Percentiles rank a stretch among this genome's conserved stretches.
Evolutionary conservation across 2,329 filamentous ascomycete genomes (phyloP).

Genomic region (Diplocarpon rosae): DNA sequence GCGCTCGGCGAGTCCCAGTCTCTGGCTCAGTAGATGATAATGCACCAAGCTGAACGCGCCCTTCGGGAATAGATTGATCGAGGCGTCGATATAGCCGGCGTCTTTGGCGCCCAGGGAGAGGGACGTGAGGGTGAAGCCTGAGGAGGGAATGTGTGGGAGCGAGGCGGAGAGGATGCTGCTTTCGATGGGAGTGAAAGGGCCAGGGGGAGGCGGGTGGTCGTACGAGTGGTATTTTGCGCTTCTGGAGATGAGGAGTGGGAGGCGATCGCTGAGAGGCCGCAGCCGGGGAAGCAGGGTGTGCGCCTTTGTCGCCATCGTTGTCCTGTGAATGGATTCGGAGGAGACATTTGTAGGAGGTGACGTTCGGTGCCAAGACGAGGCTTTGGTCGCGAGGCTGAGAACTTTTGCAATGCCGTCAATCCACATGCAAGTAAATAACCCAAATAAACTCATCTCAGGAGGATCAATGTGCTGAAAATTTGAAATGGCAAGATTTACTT

Average conservation of each 20-base stretch:
- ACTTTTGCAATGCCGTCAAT: too few relatives aligned
- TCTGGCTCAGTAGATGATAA: constrained; percentile 62
- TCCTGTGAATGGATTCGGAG: background rate
- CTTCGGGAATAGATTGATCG: constrained; percentile 68
- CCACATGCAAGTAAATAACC: too few relatives aligned
- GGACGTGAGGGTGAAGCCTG: constrained; percentile 70
- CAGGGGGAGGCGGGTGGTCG: constrained; percentile 48
- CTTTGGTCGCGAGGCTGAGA: constrained; percentile 6
- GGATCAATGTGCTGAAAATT: too few relatives aligned
- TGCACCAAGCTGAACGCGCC: constrained; percentile 73
- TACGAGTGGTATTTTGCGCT: constrained; percentile 51
- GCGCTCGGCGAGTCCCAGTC: constrained; percentile 40
- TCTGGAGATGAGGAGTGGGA: background rate
- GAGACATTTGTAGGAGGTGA: background rate
- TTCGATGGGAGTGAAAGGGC: constrained; percentile 58
- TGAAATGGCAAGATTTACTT: too few relatives aligned
- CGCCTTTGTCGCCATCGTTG: constrained; percentile 8
- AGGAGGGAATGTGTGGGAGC: constrained; percentile 62
- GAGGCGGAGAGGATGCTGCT: constrained; percentile 71
- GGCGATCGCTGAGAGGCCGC: background rate
- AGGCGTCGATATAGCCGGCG: constrained; percentile 77
- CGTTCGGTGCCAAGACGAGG: constrained; percentile 7
- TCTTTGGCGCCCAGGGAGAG: constrained; percentile 72
- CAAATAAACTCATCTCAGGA: background rate
- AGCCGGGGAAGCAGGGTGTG: constrained; percentile 1